A percentile compares a stretch with the other conserved stretches of the same genome.
Evolutionary conservation across 2,329 filamentous ascomycete genomes (phyloP).

Genomic region (Bipolaris zeicola): DNA sequence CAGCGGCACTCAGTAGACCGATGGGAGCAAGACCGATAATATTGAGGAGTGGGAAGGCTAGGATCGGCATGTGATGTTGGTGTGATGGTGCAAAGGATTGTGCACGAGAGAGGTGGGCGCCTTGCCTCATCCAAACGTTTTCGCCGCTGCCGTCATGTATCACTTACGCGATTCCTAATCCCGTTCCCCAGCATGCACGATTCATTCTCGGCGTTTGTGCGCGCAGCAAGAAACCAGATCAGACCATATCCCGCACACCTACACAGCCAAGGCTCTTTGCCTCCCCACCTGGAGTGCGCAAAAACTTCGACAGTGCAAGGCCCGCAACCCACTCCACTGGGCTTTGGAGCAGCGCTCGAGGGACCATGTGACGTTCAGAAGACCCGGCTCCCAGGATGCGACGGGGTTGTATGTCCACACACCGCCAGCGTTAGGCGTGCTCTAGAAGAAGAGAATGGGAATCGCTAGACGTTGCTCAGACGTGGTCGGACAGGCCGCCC

Average conservation of each 20-base stretch:
- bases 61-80: slow-evolving; percentile 2
- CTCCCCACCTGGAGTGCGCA: slow-evolving; percentile 4
- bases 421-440: neutral
- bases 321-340: slow-evolving; percentile 1
- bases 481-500: neutral
- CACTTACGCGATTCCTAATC: neutral
- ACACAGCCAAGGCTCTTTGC: slow-evolving; percentile 7
- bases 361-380: neutral
- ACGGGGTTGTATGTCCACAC: neutral
- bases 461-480: neutral
- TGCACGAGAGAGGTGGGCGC: slow-evolving; percentile 4
- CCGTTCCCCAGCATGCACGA: neutral
- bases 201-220: slow-evolving; percentile 1
- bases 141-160: slow-evolving; percentile 10
- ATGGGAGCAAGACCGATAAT: neutral
- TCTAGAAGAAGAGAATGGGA: too few relatives aligned
- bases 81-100: slow-evolving; percentile 10
- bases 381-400: neutral
- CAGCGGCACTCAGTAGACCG: neutral
- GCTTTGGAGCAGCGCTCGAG: neutral
- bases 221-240: neutral
- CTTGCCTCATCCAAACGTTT: slow-evolving; percentile 8
- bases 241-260: slow-evolving; percentile 4
- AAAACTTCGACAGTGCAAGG: neutral
- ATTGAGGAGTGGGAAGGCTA: slow-evolving; percentile 6